Conservation (phyloP, 1,284 basidiomycete species). For the Dichomitus squalens region DNA sequence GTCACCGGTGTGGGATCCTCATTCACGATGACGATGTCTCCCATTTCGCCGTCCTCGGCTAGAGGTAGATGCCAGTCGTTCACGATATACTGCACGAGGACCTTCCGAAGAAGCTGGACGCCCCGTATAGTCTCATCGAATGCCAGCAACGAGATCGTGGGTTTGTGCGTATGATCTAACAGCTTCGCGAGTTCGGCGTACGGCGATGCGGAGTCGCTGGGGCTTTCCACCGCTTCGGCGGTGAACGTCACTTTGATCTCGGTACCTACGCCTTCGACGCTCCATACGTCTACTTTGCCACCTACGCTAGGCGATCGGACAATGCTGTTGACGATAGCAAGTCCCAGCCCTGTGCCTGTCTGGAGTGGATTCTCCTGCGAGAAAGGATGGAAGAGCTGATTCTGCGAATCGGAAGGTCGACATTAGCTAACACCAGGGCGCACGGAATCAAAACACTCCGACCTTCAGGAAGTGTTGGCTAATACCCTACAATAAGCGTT, state of each 20-base stretch:
- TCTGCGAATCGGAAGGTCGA: constrained; percentile 45
- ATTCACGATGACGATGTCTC: constrained; percentile 84
- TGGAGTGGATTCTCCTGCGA: constrained; percentile 92
- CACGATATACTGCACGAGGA: constrained; percentile 68
- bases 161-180: constrained; percentile 47
- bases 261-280: constrained; percentile 88
- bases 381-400: constrained; percentile 96
- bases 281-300: constrained; percentile 89
- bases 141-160: constrained; percentile 70
- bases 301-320: constrained; percentile 84
- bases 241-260: constrained; percentile 90
- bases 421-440: not conserved
- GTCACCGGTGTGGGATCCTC: constrained; percentile 70
- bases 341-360: constrained; percentile 93
- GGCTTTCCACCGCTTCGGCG: constrained; percentile 62
- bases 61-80: constrained; percentile 81
- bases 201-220: constrained; percentile 39
- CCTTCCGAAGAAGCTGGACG: constrained; percentile 64
- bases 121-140: constrained; percentile 75
- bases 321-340: constrained; percentile 95
- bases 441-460: not conserved
- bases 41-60: constrained; percentile 46
- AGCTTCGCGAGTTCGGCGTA: constrained; percentile 48
- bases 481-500: constrained; percentile 61
- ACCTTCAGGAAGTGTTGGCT: constrained; percentile 87